Conservation (phyloP, 768 basidiomycete genomes). For the Lentinula detonsa region DNA sequence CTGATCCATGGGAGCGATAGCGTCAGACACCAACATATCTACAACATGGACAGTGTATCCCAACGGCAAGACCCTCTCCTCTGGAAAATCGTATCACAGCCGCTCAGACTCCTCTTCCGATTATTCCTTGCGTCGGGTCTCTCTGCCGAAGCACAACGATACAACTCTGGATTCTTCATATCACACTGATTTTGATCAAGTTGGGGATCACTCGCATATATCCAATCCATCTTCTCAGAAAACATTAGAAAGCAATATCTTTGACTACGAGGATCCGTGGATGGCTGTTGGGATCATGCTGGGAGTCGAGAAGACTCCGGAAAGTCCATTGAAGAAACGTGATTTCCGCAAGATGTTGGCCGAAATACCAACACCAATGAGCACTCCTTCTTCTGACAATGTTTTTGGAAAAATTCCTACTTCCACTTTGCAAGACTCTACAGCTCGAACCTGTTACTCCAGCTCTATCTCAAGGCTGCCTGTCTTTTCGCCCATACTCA, state of each 20-base stretch:
- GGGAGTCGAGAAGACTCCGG: constrained; percentile 13
- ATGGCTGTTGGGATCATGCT: constrained; percentile 35
- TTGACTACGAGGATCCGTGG: constrained; percentile 40
- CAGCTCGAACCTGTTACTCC: not conserved
- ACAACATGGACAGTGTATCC: not conserved
- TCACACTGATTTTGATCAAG: not conserved
- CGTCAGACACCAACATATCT: not conserved
- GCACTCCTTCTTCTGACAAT: not conserved
- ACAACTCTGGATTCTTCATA: not conserved
- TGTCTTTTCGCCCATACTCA: too few species aligned
- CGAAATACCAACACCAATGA: not conserved
- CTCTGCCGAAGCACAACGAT: not conserved
- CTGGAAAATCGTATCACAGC: not conserved
- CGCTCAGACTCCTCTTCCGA: not conserved
- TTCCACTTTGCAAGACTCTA: not conserved
- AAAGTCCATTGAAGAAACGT: constrained; percentile 2
- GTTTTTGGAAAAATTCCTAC: not conserved
- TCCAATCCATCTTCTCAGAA: not conserved
- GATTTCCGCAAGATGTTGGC: not conserved
- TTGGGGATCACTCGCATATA: not conserved
- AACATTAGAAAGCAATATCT: constrained; percentile 21
- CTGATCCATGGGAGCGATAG: not conserved
- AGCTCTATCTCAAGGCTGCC: too few species aligned
- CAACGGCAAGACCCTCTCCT: not conserved
- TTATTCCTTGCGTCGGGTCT: not conserved